Evolutionary conservation across 2,329 filamentous ascomycete species (phyloP), one percentile per base, ranked within the genome.

Genomic region (Aspergillus chevalieri): DNA sequence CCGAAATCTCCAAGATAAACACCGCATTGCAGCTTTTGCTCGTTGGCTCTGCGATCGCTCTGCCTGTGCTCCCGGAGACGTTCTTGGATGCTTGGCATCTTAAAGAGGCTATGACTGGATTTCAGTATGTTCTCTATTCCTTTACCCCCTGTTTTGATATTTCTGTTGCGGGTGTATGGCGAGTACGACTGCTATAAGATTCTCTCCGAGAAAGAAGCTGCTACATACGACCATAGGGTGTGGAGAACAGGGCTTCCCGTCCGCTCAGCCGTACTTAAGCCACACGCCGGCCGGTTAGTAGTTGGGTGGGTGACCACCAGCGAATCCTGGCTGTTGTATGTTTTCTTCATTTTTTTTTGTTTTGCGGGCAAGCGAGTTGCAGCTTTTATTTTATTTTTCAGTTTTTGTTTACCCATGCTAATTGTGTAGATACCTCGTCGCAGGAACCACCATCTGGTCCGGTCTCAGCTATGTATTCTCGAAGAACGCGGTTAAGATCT

Each of bases 401-500:
- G 14, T 39, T 45, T 22, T 42, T 41, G 4, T 17, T 49, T n/a
- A 49, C 49, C 47, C 9, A 56, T 61, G 70, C 26, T 30, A 30
- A 30, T 30, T 50, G 57, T 56, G 66, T 43, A 92, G 88, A 64
- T 92, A 88, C 59, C 70, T 94, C 12, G 92, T 98, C 2, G 91
- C 90, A 0, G 81, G 78, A 0, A 98, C 93, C 3, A 98, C 93
- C 0, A 71, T 95, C 5, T 97, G 91, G 88, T 96, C 90, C 54
- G 93, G 93, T 6, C 77, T 91, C 12, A 95, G 91, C 68, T 98
- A 98, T 66, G 78, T 95, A 6, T 94, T 86, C 66, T 88, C 83
- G 57, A 95, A 93, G 67, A 86, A 95, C 60, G 92, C 90, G 0
- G 91, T 97, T 28, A 94, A 86, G 68, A 96, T 97, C 49, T 67